Base-by-base conservation (phyloP, 106 monocot species). In the Platanthera zijinensis region DNA sequence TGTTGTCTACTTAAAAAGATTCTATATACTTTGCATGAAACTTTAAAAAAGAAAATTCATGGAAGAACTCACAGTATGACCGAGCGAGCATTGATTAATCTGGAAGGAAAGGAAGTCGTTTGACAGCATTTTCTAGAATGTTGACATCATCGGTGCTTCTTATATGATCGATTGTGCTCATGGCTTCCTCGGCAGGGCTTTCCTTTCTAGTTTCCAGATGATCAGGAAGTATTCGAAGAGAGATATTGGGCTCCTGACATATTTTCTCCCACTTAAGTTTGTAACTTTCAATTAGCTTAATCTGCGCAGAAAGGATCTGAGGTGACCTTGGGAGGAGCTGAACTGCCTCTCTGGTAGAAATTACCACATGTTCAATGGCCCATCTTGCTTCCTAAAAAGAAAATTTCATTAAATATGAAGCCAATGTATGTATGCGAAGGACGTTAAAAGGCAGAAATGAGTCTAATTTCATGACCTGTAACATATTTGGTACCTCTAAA, bases 301-400 rank as follows among this genome's bases (percentile, higher is more conserved):
- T 83, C 79, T 96, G 96, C 62, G 77, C 74, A 51, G 62, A 75
- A 68, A 93, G 82, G 46, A 93, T 79, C 4, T 75, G 69, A 8
- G 81, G 28, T 47, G 87, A 85, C 74, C 93, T 87, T 10, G 90
- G 89, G 3, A 93, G 96, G 72, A 96, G 83, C 81, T 87, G 84
- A 18, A 87, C 89, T 19, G 69, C 14, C 66, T 89, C 78, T 15
- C 86, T 83, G 52, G 75, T 84, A 48, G 96, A 88, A 80, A 96
- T 93, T 54, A 96, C 93, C 63, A 84, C 81, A 61, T 89, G 80
- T 73, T 91, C 93, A 39, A 93, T 91, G 25, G 96, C 93, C 79
- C 89, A 72, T 78, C 96, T 96, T 50, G 84, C 87, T 67, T 96
- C 96, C 93, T 96, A 73, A n/a, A 28, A 84, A 17, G 10, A 22